Percentiles rank a stretch among this genome's conserved stretches.
Evolutionary conservation across 1,139 yeast species (phyloP).

Genomic region (Kurtzmaniella quercitrusa): DNA sequence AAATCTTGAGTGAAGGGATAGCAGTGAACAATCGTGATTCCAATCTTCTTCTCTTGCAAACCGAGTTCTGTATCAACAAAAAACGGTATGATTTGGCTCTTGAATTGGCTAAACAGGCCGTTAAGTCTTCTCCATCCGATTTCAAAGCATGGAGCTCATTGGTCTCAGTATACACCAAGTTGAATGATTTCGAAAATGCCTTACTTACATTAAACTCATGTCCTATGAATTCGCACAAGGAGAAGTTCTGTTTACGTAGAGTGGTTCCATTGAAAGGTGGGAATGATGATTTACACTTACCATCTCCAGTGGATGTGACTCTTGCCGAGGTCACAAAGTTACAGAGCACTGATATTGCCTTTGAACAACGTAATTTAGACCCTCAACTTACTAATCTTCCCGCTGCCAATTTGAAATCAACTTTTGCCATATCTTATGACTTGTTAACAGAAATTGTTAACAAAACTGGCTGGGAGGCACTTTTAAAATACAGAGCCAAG

Average conservation of each 20-base stretch:
- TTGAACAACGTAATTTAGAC: constrained; percentile 57
- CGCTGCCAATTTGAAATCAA: constrained; percentile 70
- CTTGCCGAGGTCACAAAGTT: constrained; percentile 58
- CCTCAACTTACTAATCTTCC: constrained; percentile 69
- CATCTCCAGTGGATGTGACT: constrained; percentile 76
- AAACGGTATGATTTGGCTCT: constrained; percentile 68
- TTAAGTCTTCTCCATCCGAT: constrained; percentile 79
- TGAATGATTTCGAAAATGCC: constrained; percentile 72
- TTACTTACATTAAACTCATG: constrained; percentile 81
- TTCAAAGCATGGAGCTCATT: constrained; percentile 79
- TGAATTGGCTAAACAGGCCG: constrained; percentile 68
- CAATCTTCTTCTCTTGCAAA: constrained; percentile 56
- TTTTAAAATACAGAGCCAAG: constrained; percentile 71
- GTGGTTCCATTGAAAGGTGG: constrained; percentile 54
- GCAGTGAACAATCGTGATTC: constrained; percentile 59
- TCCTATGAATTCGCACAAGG: constrained; percentile 80
- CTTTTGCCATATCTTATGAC: constrained; percentile 77
- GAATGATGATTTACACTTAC: constrained; percentile 59
- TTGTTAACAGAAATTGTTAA: constrained; percentile 69
- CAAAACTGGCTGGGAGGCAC: constrained; percentile 85
- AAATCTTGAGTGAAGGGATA: constrained; percentile 59
- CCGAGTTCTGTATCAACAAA: constrained; percentile 66
- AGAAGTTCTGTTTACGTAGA: constrained; percentile 53
- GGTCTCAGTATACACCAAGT: constrained; percentile 66
- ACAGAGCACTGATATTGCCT: constrained; percentile 46